Base-by-base conservation (phyloP, 805 yeast genomes). In the Ogataea paraovalis region DNA sequence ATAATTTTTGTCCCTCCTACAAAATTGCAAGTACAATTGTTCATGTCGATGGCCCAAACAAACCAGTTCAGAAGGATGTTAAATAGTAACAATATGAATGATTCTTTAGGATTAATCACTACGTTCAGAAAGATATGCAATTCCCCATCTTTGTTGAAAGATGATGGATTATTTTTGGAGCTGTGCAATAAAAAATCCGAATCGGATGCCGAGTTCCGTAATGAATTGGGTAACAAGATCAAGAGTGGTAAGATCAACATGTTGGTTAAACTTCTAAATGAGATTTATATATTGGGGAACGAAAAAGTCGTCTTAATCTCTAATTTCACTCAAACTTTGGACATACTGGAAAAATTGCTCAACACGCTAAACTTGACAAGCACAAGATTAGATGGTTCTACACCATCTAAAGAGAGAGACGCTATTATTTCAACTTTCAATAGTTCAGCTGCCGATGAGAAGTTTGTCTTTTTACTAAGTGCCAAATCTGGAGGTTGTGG, bases 401-500 rank as follows among this genome's bases (percentile, higher is more conserved):
- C 96, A 0, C 85, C 89, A 0, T 74, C 80, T 27, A 79, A 77
- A 34, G 70, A 74, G 41, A 70, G 99, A 34, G 85, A 82, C 48
- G 64, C 72, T 3, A 68, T 87, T 16, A 96, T 94, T 1, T 75
- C 75, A 14, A 67, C 75, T 12, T 92, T 92, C 66, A 91, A 91
- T 61, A 73, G 64, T 19, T 49, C 73, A 0, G 60, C 71, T 2
- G 55, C 57, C 8, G 63, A 62, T 30, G 64, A 71, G 3, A 59
- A 64, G 32, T 80, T 85, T 59, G 84, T 83, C 0, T 89, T 94
- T 55, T 66, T 94, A 12, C 66, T 94, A 12, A 87, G 96, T 3
- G 85, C 97, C 0, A 88, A 90, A 63, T 83, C 96, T 3, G 99
- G 99, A 3, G 99, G 99, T 0, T 83, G 86, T 50, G 99, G 99